A percentile compares a stretch with the other conserved stretches of the same genome.
These are phyloP conservation scores for Fomitopsis betulina DNA, from an alignment of 1,284 basidiomycete genomes.

Conservation along the genomic window DNA sequence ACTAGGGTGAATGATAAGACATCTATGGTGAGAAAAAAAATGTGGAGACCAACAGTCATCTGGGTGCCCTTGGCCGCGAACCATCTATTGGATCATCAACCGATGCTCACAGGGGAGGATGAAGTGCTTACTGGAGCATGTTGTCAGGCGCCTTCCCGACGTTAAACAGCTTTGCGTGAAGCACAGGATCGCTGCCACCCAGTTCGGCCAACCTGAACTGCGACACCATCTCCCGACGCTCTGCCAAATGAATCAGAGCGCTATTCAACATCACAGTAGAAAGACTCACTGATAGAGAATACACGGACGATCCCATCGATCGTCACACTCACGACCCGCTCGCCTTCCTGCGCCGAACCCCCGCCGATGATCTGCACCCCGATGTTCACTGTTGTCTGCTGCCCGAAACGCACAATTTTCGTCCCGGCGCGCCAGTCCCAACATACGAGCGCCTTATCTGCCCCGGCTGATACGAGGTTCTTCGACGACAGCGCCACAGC, in stretches of 20 bases:
- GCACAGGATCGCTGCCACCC: slow-evolving; percentile 59
- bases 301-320: slow-evolving; percentile 90
- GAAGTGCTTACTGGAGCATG: slow-evolving; percentile 65
- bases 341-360: slow-evolving; percentile 47
- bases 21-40: not conserved
- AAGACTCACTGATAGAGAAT: slow-evolving; percentile 76
- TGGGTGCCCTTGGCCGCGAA: slow-evolving; percentile 87
- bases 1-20: slow-evolving; percentile 38
- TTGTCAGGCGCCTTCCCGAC: slow-evolving; percentile 77
- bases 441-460: slow-evolving; percentile 85
- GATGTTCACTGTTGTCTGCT: slow-evolving; percentile 89
- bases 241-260: slow-evolving; percentile 26
- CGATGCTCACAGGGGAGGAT: not conserved
- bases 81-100: slow-evolving; percentile 46
- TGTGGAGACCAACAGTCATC: slow-evolving; percentile 65
- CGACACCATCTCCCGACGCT: slow-evolving; percentile 82
- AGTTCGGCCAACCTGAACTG: slow-evolving; percentile 85
- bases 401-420: slow-evolving; percentile 87
- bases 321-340: slow-evolving; percentile 82
- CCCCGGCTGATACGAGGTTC: slow-evolving; percentile 86
- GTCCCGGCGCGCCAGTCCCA: slow-evolving; percentile 86
- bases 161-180: slow-evolving; percentile 63
- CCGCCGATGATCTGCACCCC: slow-evolving; percentile 78
- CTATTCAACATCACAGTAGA: not conserved
- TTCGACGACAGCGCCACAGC: slow-evolving; percentile 84